These are phyloP conservation scores for Lasiosphaeriaceae sp. DNA, from an alignment of 495 filamentous ascomycete genomes.

Conservation along the genomic window DNA sequence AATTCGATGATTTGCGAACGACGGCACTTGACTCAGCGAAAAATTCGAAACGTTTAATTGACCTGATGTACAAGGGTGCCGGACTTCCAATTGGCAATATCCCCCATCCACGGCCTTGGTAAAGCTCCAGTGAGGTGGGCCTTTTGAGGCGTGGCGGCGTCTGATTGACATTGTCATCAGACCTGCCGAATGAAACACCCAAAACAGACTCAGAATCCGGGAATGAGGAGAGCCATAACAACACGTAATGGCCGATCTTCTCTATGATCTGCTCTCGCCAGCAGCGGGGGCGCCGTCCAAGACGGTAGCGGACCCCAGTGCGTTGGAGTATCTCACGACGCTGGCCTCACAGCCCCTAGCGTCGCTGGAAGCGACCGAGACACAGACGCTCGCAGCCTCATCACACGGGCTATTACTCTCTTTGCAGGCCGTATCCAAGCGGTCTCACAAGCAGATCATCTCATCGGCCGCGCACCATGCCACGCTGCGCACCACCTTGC, in stretches of 20 bases:
- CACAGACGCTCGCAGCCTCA: constrained; percentile 72
- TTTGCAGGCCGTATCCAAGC: constrained; percentile 82
- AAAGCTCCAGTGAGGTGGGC: too few species aligned
- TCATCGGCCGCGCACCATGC: constrained; percentile 73
- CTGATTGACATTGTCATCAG: too few species aligned
- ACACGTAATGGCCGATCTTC: constrained; percentile 27
- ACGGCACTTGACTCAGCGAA: too few species aligned
- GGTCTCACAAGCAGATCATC: constrained; percentile 86
- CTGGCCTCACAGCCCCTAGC: constrained; percentile 75
- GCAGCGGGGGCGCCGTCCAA: constrained; percentile 13
- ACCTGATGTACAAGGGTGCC: too few species aligned
- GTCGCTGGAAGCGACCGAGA: constrained; percentile 69
- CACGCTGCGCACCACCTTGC: constrained; percentile 62
- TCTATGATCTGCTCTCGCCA: constrained; percentile 29
- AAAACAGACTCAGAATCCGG: neutral
- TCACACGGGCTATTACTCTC: constrained; percentile 81
- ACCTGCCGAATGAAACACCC: neutral
- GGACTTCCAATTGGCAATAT: too few species aligned
- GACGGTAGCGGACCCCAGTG: constrained; percentile 59
- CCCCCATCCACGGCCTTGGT: too few species aligned
- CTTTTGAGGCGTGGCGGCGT: too few species aligned
- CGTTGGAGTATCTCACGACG: constrained; percentile 74
- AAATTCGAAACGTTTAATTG: too few species aligned
- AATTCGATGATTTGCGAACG: too few species aligned
- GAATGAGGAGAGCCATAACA: neutral